Conservation (phyloP, 768 basidiomycete genomes). For the Podaxis sp. region DNA sequence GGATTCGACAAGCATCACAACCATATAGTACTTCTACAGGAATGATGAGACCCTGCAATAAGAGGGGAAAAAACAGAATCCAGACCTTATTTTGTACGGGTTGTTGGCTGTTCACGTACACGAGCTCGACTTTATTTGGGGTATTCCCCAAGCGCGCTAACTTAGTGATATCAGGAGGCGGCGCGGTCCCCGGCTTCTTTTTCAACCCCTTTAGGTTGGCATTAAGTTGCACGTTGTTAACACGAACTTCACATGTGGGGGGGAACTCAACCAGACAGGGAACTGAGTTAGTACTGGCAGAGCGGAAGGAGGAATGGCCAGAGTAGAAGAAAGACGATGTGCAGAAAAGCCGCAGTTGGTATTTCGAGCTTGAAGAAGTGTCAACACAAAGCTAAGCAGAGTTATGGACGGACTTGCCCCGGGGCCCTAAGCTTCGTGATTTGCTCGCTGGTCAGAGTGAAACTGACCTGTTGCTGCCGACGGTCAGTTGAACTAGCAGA, state of each 20-base stretch:
- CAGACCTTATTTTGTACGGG: slow-evolving; percentile 71
- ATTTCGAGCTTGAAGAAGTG: slow-evolving; percentile 49
- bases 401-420: slow-evolving; percentile 40
- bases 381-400: slow-evolving; percentile 8
- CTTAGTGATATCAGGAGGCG: slow-evolving; percentile 72
- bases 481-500: slow-evolving; percentile 80
- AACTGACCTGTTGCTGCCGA: slow-evolving; percentile 57
- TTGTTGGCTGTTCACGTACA: slow-evolving; percentile 87
- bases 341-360: slow-evolving; percentile 86
- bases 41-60: slow-evolving; percentile 3
- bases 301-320: slow-evolving; percentile 50
- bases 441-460: slow-evolving; percentile 69
- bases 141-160: slow-evolving; percentile 39
- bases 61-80: slow-evolving; percentile 1
- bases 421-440: slow-evolving; percentile 54
- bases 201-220: slow-evolving; percentile 90
- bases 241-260: slow-evolving; percentile 86
- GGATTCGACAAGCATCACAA: slow-evolving; percentile 81
- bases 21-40: slow-evolving; percentile 82
- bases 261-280: slow-evolving; percentile 89
- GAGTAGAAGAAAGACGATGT: slow-evolving; percentile 79
- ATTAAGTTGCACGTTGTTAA: slow-evolving; percentile 66
- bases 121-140: slow-evolving; percentile 78
- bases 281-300: slow-evolving; percentile 31
- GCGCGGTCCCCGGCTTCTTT: slow-evolving; percentile 92